A percentile compares a stretch with the other conserved stretches of the same genome.
Conservation (phyloP, 306 rosid species). For the Dryas octopetala region DNA sequence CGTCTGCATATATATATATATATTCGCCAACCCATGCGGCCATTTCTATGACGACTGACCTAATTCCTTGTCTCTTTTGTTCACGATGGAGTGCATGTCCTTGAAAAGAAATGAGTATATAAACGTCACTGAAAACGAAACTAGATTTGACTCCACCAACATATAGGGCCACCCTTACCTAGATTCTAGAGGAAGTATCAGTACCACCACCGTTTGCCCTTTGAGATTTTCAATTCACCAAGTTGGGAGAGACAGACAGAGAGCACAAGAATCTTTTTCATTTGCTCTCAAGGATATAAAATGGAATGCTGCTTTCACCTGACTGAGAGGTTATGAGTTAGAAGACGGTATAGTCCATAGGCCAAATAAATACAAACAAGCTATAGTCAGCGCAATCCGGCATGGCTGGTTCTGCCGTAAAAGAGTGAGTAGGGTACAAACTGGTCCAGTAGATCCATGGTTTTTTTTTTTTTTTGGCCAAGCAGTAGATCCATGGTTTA, state of each 20-base stretch:
- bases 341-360: too few species aligned
- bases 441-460: neutral
- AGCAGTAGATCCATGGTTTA: neutral
- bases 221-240: constrained; percentile 1
- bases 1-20: neutral
- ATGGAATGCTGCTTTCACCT: neutral
- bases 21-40: constrained; percentile 10
- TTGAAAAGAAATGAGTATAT: neutral
- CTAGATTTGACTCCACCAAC: neutral
- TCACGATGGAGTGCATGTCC: constrained; percentile 12
- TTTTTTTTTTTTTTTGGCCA: too few species aligned
- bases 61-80: constrained; percentile 29
- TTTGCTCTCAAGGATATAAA: too few species aligned
- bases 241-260: too few species aligned
- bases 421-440: too few species aligned
- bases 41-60: constrained; percentile 5
- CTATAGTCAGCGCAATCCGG: neutral
- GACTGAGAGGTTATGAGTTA: too few species aligned
- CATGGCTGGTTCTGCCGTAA: too few species aligned
- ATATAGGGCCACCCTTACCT: too few species aligned
- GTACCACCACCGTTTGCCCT: neutral
- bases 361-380: neutral
- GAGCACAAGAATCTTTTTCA: too few species aligned
- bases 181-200: neutral
- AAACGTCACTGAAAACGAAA: neutral